phyloP scores from a whole-genome alignment of 768 basidiomycete genomes.

The Gloeophyllum trabeum region DNA sequence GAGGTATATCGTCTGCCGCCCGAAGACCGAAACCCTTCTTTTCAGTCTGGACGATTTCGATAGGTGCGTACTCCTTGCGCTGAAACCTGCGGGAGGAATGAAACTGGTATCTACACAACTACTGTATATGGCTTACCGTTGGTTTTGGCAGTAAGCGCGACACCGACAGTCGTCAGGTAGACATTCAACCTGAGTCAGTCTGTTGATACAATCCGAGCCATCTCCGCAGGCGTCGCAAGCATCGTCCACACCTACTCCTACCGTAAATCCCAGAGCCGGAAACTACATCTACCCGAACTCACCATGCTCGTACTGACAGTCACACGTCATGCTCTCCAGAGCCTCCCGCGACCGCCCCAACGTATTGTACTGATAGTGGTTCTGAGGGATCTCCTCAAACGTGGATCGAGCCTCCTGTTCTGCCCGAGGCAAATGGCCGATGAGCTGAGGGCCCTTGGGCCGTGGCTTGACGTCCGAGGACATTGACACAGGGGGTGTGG shows the following conservation, averaged over 20 bases:
- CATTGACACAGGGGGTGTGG: conserved; percentile 20
- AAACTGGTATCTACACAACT: conserved; percentile 4
- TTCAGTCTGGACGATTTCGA: conserved; percentile 88
- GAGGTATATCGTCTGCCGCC: conserved; percentile 53
- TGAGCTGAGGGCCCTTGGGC: conserved; percentile 48
- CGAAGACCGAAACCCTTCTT: conserved; percentile 94
- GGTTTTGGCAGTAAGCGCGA: conserved; percentile 76
- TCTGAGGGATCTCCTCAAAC: conserved; percentile 64
- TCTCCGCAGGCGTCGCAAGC: conserved; percentile 70
- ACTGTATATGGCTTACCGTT: conserved; percentile 51
- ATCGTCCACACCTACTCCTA: conserved; percentile 42
- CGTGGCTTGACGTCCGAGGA: conserved; percentile 20
- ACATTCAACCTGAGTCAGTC: conserved; percentile 95
- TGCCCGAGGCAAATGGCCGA: conserved; percentile 71
- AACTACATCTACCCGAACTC: conserved; percentile 23
- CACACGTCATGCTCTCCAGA: conserved; percentile 91
- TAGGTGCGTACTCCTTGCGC: conserved; percentile 69
- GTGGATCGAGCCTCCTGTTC: conserved; percentile 58
- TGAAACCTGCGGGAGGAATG: conserved; percentile 78
- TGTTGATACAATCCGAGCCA: conserved; percentile 90
- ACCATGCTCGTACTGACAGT: conserved; percentile 81
- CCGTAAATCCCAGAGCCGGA: conserved; percentile 7
- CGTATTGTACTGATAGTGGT: conserved; percentile 80
- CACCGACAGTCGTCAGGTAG: conserved; percentile 84
- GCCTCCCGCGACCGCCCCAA: conserved; percentile 83